Evolutionary conservation across 306 rosid species (phyloP), one percentile per base, ranked within the genome.

Genomic region (Quercus rubra): DNA sequence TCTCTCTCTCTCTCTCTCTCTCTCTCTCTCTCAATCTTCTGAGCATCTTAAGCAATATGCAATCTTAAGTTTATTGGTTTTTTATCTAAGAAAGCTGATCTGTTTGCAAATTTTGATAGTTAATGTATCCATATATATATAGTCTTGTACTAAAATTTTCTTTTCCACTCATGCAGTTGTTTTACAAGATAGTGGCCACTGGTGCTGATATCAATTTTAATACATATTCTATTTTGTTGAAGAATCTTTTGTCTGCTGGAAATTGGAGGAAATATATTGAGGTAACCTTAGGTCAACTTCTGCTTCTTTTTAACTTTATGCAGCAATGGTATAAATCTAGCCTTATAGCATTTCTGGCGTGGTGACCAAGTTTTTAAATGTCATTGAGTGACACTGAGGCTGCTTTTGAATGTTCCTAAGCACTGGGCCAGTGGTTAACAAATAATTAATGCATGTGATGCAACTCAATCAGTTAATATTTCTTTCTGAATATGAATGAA

Each of bases 201-300:
- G 93, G 93, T 56, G 90, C 91, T 80, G 88, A 87, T 66, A 70
- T 92, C 78, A 87, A 86, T 85, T 77, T 85, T 55, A 87, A 61
- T 73, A 94, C 97, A 77, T 94, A 91, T 71, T 90, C 97, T 83
- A 83, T 92, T 78, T 79, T 94, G 84, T 83, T 94, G 90, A 91
- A 94, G 88, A 94, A 88, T 84, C 97, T 94, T 67, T 80, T 94
- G 85, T 86, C 86, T 25, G 80, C 91, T 20, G 95, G 99, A 76
- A 92, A 90, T 76, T 94, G 99, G 99, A 94, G 99, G 80, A 94
- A 94, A 79, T 92, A 93, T 86, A 86, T 94, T 77, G 97, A 94
- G 99, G 98, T 90, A 84, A 74, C 15, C 8, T 46, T 56, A 56
- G 35, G 54, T 77, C 18, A 49, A 28, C 18, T 6, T 55, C 27